Evolutionary conservation across 805 yeast genomes (phyloP), one percentile per base, ranked within the genome.

Genomic region (Starmerella roubikii): DNA sequence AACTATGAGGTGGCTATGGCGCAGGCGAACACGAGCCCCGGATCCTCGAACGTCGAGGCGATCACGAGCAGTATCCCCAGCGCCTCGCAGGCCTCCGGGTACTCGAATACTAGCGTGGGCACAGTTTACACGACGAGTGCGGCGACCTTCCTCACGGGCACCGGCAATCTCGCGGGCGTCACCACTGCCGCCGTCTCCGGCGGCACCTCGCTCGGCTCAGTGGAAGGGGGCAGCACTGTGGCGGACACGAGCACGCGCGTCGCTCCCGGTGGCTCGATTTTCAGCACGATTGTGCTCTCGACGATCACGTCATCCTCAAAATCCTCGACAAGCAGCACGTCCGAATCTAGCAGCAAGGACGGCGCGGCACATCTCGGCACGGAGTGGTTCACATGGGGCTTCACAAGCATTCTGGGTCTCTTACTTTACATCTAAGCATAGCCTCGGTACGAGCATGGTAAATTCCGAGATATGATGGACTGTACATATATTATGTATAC

Each of bases 1-100:
- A 68, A 67, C 49, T 56, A 54, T 34, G 65, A 70, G 51, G 60
- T 78, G 25, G 71, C 77, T 0, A 45, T 80, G 39, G 84, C 78
- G 15, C 68, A 65, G 41, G 65, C 70, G 31, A 44, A 39, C 21
- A 52, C 39, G 41, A 49, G 55, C 45, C 39, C 53, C 22, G 49
- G 45, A 17, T 23, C 57, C 10, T 13, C 33, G 10, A 35, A 41
- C 18, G 43, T 55, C 37, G 60, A 54, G 31, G 53, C 44, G 22
- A 54, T 54, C 34, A 37, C 47, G n/a, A 32, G 44, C 20, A 48
- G 51, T 2, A 52, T 58, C 17, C 61, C 61, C 6, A 43, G 52
- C 26, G 55, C 50, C 12, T 32, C 51, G 15, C 34, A 41, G 29
- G 54, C 54, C 5, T 30, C 52, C n/a, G 29, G 45, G 17, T 49